phyloP scores from a whole-genome alignment of 305 asterid genomes.

The Withania somnifera region DNA sequence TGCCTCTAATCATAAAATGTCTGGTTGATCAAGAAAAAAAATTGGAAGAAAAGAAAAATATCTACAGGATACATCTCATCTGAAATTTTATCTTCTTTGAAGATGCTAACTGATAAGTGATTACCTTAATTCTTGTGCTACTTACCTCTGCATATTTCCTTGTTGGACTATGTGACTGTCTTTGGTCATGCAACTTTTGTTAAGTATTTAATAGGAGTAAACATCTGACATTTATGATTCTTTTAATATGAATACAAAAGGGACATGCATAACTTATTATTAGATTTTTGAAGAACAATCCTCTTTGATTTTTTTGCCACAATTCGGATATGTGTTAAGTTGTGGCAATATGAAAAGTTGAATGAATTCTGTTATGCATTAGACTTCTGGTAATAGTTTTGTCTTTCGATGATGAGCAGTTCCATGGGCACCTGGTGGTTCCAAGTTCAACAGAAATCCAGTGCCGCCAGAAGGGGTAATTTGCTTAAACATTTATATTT shows the following conservation, averaged over 20 bases:
- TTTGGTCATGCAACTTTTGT: background rate
- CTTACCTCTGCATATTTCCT: background rate
- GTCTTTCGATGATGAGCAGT: slow-evolving; percentile 37
- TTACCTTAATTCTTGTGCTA: background rate
- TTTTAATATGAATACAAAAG: background rate
- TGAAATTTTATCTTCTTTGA: background rate
- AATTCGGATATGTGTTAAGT: background rate
- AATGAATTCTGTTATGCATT: background rate
- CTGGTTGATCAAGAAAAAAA: background rate
- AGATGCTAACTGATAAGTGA: background rate
- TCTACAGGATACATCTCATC: background rate
- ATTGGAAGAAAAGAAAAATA: background rate
- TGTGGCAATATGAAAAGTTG: background rate
- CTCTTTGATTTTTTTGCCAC: background rate
- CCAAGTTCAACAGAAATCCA: slow-evolving; percentile 91
- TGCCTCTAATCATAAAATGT: background rate
- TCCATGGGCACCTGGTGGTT: slow-evolving; percentile 99
- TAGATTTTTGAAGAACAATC: background rate
- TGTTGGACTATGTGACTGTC: background rate
- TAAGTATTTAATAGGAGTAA: background rate
- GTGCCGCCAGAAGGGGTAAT: slow-evolving; percentile 90
- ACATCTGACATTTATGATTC: background rate
- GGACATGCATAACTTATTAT: background rate
- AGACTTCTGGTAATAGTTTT: background rate
- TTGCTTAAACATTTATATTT: background rate